phyloP scores from a whole-genome alignment of 257 asterid species.

The Ehretia macrophylla region DNA sequence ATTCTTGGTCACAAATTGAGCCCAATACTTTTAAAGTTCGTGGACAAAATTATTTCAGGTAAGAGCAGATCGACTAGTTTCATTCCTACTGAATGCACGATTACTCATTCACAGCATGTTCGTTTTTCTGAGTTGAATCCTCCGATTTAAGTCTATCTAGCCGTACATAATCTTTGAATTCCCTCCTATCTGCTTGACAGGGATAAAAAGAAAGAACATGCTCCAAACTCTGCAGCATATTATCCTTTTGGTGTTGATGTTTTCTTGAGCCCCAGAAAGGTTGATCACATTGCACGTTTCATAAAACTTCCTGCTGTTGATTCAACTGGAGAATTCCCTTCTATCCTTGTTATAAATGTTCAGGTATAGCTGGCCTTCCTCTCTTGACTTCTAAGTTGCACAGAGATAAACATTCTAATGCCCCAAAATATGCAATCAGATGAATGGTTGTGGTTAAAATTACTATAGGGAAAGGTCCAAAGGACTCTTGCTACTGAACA shows the following conservation, averaged over 20 bases:
- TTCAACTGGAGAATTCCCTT: conserved; percentile 57
- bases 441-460: not conserved
- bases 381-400: not conserved
- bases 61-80: conserved; percentile 12
- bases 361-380: conserved; percentile 46
- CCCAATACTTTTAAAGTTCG: conserved; percentile 82
- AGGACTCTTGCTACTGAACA: not conserved
- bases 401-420: not conserved
- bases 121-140: not conserved
- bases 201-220: conserved; percentile 86
- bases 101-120: not conserved
- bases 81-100: no score
- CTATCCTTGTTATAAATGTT: conserved; percentile 85
- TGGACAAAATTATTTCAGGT: conserved; percentile 60
- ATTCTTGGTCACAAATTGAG: conserved; percentile 66
- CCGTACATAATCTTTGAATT: conserved; percentile 1
- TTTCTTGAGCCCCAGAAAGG: conserved; percentile 74
- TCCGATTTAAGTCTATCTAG: not conserved
- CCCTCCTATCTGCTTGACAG: conserved; percentile 33
- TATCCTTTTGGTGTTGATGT: conserved; percentile 87
- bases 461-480: no score
- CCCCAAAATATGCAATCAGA: not conserved
- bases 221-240: conserved; percentile 64
- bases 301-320: conserved; percentile 79
- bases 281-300: conserved; percentile 76